phyloP scores from a whole-genome alignment of 192 early-diverging fungal genomes.

The Phycomyces nitens region DNA sequence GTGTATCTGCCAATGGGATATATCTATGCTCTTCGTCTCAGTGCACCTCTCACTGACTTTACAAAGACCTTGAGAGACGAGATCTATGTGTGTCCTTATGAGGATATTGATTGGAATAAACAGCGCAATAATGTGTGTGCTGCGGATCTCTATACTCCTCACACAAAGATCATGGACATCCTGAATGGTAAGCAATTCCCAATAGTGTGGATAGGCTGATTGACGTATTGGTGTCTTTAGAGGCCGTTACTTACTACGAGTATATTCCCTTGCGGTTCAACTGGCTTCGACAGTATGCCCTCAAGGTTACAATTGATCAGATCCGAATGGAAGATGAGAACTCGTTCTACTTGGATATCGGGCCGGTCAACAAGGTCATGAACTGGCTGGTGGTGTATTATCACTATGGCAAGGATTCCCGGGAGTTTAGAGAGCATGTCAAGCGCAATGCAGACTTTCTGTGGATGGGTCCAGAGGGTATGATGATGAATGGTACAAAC shows the following conservation, averaged over 20 bases:
- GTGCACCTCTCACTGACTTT: conserved; percentile 61
- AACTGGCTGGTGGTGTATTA: conserved; percentile 88
- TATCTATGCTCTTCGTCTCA: conserved; percentile 70
- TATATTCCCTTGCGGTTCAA: conserved; percentile 49
- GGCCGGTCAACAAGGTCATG: conserved; percentile 92
- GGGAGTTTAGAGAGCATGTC: conserved; percentile 71
- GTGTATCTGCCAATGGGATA: conserved; percentile 98
- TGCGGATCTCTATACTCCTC: conserved; percentile 83
- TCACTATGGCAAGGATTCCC: conserved; percentile 81
- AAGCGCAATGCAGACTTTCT: conserved; percentile 78
- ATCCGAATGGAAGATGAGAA: conserved; percentile 87
- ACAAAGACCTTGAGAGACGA: conserved; percentile 81
- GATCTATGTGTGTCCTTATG: conserved; percentile 85
- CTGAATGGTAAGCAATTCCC: conserved; percentile 61
- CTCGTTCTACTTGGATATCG: conserved; percentile 85
- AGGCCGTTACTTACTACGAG: conserved; percentile 67
- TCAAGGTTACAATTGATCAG: conserved; percentile 75
- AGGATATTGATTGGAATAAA: conserved; percentile 74
- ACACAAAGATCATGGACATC: conserved; percentile 70
- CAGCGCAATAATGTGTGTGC: conserved; percentile 80
- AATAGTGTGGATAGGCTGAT: no score
- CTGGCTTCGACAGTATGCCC: conserved; percentile 61
- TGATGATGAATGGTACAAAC: conserved; percentile 96
- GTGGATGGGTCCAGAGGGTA: conserved; percentile 88
- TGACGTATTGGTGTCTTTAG: no score